These are phyloP conservation scores for Coemansia sp. DNA, from an alignment of 192 early-diverging fungal genomes.

Conservation along the genomic window DNA sequence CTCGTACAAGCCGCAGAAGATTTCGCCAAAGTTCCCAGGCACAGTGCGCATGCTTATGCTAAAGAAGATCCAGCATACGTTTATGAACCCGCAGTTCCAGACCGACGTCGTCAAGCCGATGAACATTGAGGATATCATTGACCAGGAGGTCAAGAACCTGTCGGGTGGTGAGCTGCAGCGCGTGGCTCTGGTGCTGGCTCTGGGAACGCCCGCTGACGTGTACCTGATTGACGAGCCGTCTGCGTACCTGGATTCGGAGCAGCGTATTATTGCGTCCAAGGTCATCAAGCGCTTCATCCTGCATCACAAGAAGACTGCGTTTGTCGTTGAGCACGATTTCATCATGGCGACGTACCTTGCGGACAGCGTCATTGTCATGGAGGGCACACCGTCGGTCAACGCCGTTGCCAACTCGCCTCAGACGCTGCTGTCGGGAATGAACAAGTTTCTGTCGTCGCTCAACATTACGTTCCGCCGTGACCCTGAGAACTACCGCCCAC, in stretches of 20 bases:
- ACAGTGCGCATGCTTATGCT: conserved; percentile 91
- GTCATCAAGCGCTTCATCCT: conserved; percentile 98
- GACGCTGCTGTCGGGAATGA: conserved; percentile 91
- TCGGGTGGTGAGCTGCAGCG: conserved; percentile 99
- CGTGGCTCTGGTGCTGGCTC: conserved; percentile 88
- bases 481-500: conserved; percentile 93
- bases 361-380: conserved; percentile 94
- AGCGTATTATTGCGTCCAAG: conserved; percentile 98
- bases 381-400: conserved; percentile 81
- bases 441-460: conserved; percentile 88
- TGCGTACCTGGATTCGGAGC: conserved; percentile 97
- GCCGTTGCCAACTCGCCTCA: conserved; percentile 85
- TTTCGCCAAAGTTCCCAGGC: conserved; percentile 89
- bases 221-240: conserved; percentile 98
- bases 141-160: conserved; percentile 80
- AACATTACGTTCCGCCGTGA: conserved; percentile 98
- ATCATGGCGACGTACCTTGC: conserved; percentile 99
- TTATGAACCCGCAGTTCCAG: conserved; percentile 94
- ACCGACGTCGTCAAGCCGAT: conserved; percentile 95
- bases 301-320: conserved; percentile 94
- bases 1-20: conserved; percentile 98
- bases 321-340: conserved; percentile 99
- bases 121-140: conserved; percentile 88
- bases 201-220: conserved; percentile 91
- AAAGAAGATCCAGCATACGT: conserved; percentile 79